These are phyloP conservation scores for Dryas octopetala DNA, from an alignment of 306 rosid genomes.

Conservation along the genomic window DNA sequence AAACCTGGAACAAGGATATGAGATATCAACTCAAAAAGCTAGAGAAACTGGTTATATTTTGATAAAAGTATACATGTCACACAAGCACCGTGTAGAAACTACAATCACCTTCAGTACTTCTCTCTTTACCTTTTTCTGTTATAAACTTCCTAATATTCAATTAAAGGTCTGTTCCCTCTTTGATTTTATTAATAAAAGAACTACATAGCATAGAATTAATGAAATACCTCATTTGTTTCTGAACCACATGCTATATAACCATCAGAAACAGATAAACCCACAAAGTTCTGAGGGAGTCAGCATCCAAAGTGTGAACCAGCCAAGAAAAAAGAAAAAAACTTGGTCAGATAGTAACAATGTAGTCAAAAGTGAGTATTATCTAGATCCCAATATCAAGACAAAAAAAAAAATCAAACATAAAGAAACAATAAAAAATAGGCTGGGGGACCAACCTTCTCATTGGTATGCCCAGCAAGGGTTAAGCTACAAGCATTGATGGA, in stretches of 20 bases:
- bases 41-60: neutral
- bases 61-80: neutral
- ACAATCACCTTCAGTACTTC: neutral
- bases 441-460: constrained; percentile 66
- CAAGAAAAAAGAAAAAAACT: constrained; percentile 1
- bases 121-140: neutral
- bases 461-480: constrained; percentile 81
- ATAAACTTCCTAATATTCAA: neutral
- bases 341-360: neutral
- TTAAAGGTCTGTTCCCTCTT: neutral
- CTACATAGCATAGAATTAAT: neutral
- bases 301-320: constrained; percentile 34
- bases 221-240: constrained; percentile 87
- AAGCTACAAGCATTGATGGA: constrained; percentile 71
- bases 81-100: neutral
- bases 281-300: constrained; percentile 76
- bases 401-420: constrained; percentile 13
- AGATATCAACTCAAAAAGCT: constrained; percentile 6
- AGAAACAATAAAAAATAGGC: constrained; percentile 7
- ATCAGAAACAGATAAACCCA: constrained; percentile 77
- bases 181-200: neutral
- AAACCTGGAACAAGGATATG: constrained; percentile 56
- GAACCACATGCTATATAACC: constrained; percentile 97
- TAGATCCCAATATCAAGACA: constrained; percentile 2
- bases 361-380: constrained; percentile 5